These are phyloP conservation scores for Fragosphaeria purpurea DNA, from an alignment of 2,329 filamentous ascomycete genomes.

Conservation along the genomic window DNA sequence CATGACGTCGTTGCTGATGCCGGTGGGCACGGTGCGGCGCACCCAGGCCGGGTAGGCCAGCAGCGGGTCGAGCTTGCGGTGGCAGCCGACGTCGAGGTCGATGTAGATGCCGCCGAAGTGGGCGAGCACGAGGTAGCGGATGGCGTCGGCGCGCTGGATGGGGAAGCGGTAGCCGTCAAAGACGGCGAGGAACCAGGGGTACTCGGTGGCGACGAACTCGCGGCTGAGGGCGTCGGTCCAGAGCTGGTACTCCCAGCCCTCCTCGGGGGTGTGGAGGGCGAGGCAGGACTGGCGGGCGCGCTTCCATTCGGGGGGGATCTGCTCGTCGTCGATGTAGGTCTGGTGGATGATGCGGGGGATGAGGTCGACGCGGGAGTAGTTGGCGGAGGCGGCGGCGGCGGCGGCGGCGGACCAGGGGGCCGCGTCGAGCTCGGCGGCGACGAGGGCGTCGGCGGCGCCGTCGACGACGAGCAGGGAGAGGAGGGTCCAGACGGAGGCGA, in stretches of 20 bases:
- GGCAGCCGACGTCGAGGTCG: constrained; percentile 50
- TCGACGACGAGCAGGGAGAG: constrained; percentile 32
- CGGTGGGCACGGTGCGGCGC: constrained; percentile 53
- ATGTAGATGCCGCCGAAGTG: constrained; percentile 75
- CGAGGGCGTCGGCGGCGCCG: constrained; percentile 3
- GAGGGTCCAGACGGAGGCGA: constrained; percentile 57
- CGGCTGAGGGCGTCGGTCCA: constrained; percentile 65
- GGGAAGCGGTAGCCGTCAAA: constrained; percentile 66
- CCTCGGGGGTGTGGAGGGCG: constrained; percentile 10
- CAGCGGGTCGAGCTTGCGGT: constrained; percentile 22
- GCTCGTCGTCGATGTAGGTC: constrained; percentile 15
- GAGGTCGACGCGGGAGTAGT: constrained; percentile 1
- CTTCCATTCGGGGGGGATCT: constrained; percentile 18
- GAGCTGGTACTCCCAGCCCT: constrained; percentile 38
- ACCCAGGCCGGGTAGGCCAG: constrained; percentile 3
- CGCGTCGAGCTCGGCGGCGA: too few species aligned
- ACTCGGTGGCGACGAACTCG: constrained; percentile 63
- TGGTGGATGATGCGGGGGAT: constrained; percentile 23
- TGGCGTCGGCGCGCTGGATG: constrained; percentile 68
- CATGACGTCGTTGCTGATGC: constrained; percentile 76
- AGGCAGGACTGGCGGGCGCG: constrained; percentile 17
- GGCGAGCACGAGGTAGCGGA: constrained; percentile 69
- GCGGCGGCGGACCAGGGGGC: too few species aligned
- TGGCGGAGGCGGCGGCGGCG: neutral
- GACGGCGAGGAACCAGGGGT: constrained; percentile 66